Evolutionary conservation across 2,329 filamentous ascomycete species (phyloP), one percentile per base, ranked within the genome.

Genomic region (Fusarium nygamai): DNA sequence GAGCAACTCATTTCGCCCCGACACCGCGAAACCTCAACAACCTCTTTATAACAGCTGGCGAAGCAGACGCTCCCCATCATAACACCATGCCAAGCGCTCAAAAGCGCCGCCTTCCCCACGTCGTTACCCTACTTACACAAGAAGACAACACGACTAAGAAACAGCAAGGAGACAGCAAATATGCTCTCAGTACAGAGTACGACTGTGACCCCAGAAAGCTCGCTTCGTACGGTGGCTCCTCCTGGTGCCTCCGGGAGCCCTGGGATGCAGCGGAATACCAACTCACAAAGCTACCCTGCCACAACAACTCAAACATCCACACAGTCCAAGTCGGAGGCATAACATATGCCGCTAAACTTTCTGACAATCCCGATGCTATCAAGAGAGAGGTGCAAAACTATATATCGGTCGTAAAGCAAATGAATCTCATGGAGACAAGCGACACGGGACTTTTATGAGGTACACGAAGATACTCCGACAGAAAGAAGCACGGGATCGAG

Each of bases 301-400:
- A 63, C 2, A 20, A 16, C 13, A 36, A 24, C 16, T 56, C 71
- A 4, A 29, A n/a, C 11, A 36, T 61, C 10, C 65, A 65, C 33
- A 69, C 43, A 8, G 48, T 53, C 1, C 24, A 61, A 33, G 44
- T 66, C 9, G 48, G 46, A 10, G 8, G 31, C 16, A 58, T 22
- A 20, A 44, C 16, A 5, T 59, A 63, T 24, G 36, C 57, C 14
- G 67, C 67, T 11, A 76, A 63, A 17, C 24, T 72, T 9, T 61
- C 51, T 24, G 20, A 38, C 7, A 24, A 44, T 12, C 31, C 51
- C 2, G 8, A 46, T 17, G 20, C 16, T 20, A 46, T 61, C 17
- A 41, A n/a, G 6, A 27, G 22, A 16, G 71, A 72, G 31, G 11
- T 72, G 20, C 19, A 14, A 16, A 39, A 39, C 29, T 64, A 75